phyloP scores from a whole-genome alignment of 2,329 filamentous ascomycete species.

The Plectosphaerella sp. region DNA sequence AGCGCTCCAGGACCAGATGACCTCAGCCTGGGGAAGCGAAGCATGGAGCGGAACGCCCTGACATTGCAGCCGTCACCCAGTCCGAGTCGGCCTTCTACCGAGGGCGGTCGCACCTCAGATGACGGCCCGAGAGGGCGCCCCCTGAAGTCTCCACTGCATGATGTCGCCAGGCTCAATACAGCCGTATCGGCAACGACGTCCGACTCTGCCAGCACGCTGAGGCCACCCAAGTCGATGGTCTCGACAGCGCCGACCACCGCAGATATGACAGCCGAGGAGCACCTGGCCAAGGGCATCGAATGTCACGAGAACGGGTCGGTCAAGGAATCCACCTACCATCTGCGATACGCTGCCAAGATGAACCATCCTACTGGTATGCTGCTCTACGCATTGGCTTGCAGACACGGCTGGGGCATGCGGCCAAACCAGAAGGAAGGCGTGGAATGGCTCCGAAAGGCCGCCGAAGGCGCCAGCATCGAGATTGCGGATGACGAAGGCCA shows the following conservation, averaged over 20 bases:
- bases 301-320: conserved; percentile 83
- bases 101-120: conserved; percentile 39
- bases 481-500: conserved; percentile 76
- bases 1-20: conserved; percentile 33
- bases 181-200: conserved; percentile 45
- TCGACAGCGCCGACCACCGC: conserved; percentile 52
- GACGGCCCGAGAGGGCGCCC: conserved; percentile 44
- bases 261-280: conserved; percentile 79
- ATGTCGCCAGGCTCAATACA: conserved; percentile 35
- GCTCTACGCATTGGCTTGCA: conserved; percentile 87
- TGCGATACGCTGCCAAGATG: conserved; percentile 81
- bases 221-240: conserved; percentile 34
- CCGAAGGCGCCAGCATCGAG: conserved; percentile 76
- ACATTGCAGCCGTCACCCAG: conserved; percentile 39
- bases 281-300: conserved; percentile 84
- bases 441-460: conserved; percentile 86
- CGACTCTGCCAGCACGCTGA: conserved; percentile 52
- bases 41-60: conserved; percentile 35
- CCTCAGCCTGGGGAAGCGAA: conserved; percentile 38
- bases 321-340: conserved; percentile 93
- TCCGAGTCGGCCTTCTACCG: conserved; percentile 39
- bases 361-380: conserved; percentile 93
- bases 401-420: conserved; percentile 97
- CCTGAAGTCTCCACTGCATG: conserved; percentile 30
- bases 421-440: conserved; percentile 87